Evolutionary conservation across 176 grass and related monocot genomes (phyloP).

Genomic region (Tuctoria greenei): DNA sequence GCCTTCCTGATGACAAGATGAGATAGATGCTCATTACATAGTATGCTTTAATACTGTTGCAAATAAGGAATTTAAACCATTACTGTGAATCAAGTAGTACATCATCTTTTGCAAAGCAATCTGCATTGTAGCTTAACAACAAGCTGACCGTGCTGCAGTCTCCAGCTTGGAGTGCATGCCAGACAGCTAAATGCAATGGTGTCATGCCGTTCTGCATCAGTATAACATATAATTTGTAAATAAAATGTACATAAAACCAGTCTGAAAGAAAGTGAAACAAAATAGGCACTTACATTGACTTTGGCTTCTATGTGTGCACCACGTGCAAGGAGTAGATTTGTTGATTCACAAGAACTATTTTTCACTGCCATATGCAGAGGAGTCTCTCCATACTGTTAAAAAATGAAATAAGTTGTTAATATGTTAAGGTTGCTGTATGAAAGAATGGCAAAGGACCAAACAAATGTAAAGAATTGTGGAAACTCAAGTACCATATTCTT

Average conservation of each 20-base stretch:
- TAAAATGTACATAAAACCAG: background rate
- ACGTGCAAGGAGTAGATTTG: conserved; percentile 69
- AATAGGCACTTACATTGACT: conserved; percentile 62
- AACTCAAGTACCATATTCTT: conserved; percentile 79
- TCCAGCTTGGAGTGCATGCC: conserved; percentile 76
- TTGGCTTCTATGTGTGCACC: conserved; percentile 76
- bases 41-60: conserved; percentile 21
- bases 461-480: conserved; percentile 25
- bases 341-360: conserved; percentile 75
- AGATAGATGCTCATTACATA: conserved; percentile 30
- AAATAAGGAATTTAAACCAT: conserved; percentile 39
- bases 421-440: conserved; percentile 10
- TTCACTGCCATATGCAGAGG: conserved; percentile 94
- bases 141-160: conserved; percentile 63
- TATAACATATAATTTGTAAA: conserved; percentile 7
- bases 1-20: conserved; percentile 56
- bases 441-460: conserved; percentile 7
- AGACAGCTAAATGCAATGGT: conserved; percentile 91
- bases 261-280: background rate
- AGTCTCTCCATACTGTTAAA: conserved; percentile 92
- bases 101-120: conserved; percentile 91
- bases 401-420: conserved; percentile 10
- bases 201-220: conserved; percentile 96
- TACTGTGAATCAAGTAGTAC: conserved; percentile 55
- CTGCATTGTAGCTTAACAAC: conserved; percentile 70